These are phyloP conservation scores for Pyropia haitanensis DNA, from an alignment of 23 red algal genomes.

Conservation along the genomic window DNA sequence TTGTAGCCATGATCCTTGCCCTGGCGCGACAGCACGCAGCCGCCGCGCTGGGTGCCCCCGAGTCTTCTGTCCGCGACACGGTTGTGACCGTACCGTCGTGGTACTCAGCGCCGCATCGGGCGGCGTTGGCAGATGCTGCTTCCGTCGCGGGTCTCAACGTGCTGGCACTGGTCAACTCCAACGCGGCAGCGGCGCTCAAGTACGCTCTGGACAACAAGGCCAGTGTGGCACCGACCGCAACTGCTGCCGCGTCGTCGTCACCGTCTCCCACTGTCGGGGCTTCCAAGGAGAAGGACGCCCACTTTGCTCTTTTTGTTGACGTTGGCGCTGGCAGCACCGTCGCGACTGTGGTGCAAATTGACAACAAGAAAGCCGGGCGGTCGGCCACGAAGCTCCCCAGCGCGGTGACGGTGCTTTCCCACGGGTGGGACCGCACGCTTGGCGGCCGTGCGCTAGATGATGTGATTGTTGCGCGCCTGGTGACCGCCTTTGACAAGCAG, in stretches of 20 bases:
- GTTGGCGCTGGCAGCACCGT: conserved; percentile 59
- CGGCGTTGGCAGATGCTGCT: conserved; percentile 56
- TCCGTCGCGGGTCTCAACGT: conserved; percentile 60
- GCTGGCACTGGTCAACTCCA: conserved; percentile 64
- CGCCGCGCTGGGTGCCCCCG: conserved; percentile 19
- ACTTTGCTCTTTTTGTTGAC: conserved; percentile 70
- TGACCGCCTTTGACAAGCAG: conserved; percentile 47
- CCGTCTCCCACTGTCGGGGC: conserved; percentile 27
- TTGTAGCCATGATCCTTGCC: conserved; percentile 63
- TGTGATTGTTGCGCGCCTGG: conserved; percentile 36
- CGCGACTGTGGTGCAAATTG: conserved; percentile 70
- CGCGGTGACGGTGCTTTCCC: conserved; percentile 59
- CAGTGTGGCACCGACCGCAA: too few species aligned
- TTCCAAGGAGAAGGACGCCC: conserved; percentile 45
- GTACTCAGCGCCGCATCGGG: conserved; percentile 47
- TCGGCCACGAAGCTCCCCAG: conserved; percentile 6
- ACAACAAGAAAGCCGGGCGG: conserved; percentile 11
- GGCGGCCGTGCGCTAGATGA: conserved; percentile 64
- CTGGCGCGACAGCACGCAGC: conserved; percentile 27
- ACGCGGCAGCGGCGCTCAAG: conserved; percentile 78
- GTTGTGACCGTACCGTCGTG: conserved; percentile 81
- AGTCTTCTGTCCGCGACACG: conserved; percentile 43
- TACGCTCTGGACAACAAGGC: conserved; percentile 71
- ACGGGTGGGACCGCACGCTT: conserved; percentile 56
- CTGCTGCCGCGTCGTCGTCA: too few species aligned